Evolutionary conservation across 306 rosid genomes (phyloP).

Genomic region (Cucurbita argyrosperma): DNA sequence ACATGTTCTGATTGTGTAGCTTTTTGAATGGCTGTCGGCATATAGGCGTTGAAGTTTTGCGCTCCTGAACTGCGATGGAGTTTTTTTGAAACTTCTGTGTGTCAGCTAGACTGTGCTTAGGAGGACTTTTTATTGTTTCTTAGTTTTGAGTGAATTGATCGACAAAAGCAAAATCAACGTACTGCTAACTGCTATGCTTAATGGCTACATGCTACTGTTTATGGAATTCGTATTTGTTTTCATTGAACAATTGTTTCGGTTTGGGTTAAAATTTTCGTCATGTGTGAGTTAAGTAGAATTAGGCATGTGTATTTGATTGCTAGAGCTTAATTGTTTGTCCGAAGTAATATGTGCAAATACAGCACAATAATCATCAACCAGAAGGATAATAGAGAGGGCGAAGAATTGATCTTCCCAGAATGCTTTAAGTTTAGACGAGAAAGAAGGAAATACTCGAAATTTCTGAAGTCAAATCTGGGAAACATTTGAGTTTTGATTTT

Average conservation of each 20-base stretch:
- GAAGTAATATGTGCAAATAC: neutral
- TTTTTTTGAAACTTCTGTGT: neutral
- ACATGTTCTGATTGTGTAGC: neutral
- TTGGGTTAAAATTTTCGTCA: neutral
- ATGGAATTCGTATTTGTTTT: neutral
- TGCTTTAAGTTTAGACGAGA: neutral
- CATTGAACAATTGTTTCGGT: neutral
- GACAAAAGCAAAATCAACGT: neutral
- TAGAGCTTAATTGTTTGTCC: neutral
- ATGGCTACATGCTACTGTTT: neutral
- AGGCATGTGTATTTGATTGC: neutral
- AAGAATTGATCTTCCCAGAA: neutral
- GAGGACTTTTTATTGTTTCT: neutral
- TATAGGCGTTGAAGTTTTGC: neutral
- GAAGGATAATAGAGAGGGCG: neutral
- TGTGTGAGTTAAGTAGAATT: neutral
- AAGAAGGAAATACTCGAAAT: neutral
- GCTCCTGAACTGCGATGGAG: neutral
- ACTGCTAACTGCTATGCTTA: neutral
- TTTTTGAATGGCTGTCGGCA: neutral
- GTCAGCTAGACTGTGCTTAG: neutral
- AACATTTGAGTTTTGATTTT: neutral
- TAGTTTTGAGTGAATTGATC: neutral
- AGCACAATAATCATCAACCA: neutral
- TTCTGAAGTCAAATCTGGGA: neutral